Percentiles rank a stretch among this genome's conserved stretches.
Evolutionary conservation across 768 basidiomycete genomes (phyloP).

Genomic region (Phylloporus rhodoxanthus): DNA sequence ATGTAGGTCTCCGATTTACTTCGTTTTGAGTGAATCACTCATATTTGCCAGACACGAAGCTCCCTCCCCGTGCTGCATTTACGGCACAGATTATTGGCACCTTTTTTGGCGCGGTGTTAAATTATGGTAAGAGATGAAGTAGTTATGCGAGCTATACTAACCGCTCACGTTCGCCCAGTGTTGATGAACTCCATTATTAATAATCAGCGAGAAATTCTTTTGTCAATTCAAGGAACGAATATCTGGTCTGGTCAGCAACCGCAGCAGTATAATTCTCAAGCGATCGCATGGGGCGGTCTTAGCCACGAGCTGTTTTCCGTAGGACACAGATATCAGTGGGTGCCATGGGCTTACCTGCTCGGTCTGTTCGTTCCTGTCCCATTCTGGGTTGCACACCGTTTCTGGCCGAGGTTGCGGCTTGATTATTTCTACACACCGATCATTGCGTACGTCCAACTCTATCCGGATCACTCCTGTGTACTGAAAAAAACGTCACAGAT

Average conservation of each 20-base stretch:
- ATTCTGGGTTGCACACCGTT: slow-evolving; percentile 36
- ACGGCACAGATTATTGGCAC: slow-evolving; percentile 46
- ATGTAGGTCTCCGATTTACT: slow-evolving; percentile 9
- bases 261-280: slow-evolving; percentile 29
- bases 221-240: slow-evolving; percentile 49
- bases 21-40: slow-evolving; percentile 32
- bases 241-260: slow-evolving; percentile 31
- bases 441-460: slow-evolving; percentile 18
- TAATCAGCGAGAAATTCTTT: slow-evolving; percentile 46
- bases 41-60: slow-evolving; percentile 42
- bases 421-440: slow-evolving; percentile 33
- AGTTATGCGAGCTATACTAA: slow-evolving; percentile 34
- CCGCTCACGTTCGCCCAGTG: slow-evolving; percentile 17
- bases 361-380: slow-evolving; percentile 36
- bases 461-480: not conserved
- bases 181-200: slow-evolving; percentile 56
- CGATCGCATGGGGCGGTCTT: slow-evolving; percentile 40
- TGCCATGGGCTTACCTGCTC: slow-evolving; percentile 34
- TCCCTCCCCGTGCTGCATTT: slow-evolving; percentile 64
- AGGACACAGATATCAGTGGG: slow-evolving; percentile 34
- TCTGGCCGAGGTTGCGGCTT: slow-evolving; percentile 28
- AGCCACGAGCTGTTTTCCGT: slow-evolving; percentile 31
- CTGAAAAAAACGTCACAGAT: slow-evolving; percentile 11
- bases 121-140: slow-evolving; percentile 50
- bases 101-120: slow-evolving; percentile 28